Base-by-base conservation (phyloP, 2,329 filamentous ascomycete genomes). In the Xylaria arbuscula region DNA sequence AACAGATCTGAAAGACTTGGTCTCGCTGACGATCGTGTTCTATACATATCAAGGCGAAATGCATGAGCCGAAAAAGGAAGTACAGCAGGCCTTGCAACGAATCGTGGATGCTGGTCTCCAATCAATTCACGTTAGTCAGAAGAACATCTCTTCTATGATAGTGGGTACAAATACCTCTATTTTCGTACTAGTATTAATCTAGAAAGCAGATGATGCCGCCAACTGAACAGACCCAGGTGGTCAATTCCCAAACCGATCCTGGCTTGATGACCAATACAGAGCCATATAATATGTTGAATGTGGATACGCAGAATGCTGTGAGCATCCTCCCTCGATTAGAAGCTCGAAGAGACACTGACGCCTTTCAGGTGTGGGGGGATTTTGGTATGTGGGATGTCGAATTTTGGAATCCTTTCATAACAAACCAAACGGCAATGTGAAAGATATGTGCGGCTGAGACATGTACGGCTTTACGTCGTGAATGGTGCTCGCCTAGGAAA, bases 1-100 rank as follows among this genome's bases (percentile, higher is more conserved):
- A n/a, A 82, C 82, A 45, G 85, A 87, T 63, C 76, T 85, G 24
- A 80, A 86, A 74, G 85, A 87, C 62, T 81, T 87, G 11, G 74
- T 87, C 8, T 82, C 81, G 48, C 76, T 87, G n/a, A 78, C 82
- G 2, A 78, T 85, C 0, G 84, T 86, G 34, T 76, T 87, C 57
- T 78, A 84, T 67, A 83, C 81, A 10, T 84, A 84, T 36, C 80
- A 80, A 63, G 75, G 75, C n/a, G 76, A 75, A 4, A 80, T 73
- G 6, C 73, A 77, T 0, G 83, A 86, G 48, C 78, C 82, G 55
- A 81, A 80, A 53, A 71, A 78, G 6, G 81, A 84, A 19, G 81
- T 84, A 53, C 79, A 80, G 17, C 77, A 76, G 17, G 81, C 80
- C 0, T 75, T 86, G 13, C 80, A 81, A 62, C 71, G 76, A 3